Percentiles rank a stretch among this genome's conserved stretches.
These are phyloP conservation scores for Lepiota brunneoincarnata DNA, from an alignment of 768 basidiomycete species.

Conservation along the genomic window DNA sequence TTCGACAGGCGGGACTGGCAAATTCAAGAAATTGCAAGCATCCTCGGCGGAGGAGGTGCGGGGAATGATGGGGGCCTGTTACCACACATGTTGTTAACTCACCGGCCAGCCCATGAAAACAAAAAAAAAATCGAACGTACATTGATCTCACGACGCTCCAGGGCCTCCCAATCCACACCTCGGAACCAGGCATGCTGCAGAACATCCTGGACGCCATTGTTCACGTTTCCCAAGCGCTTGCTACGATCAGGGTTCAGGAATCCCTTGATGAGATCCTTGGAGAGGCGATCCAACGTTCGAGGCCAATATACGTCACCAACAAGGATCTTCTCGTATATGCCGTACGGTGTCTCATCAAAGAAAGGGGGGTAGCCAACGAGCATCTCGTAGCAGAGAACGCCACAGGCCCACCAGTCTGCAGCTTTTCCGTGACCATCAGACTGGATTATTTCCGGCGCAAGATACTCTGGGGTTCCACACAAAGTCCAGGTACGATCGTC, in stretches of 20 bases:
- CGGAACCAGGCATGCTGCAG: slow-evolving; percentile 93
- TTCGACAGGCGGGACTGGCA: slow-evolving; percentile 71
- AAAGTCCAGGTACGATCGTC: slow-evolving; percentile 98
- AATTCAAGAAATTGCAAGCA: slow-evolving; percentile 81
- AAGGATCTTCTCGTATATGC: slow-evolving; percentile 97
- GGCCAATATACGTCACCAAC: slow-evolving; percentile 89
- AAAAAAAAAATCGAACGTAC: slow-evolving; percentile 38
- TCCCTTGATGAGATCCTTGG: slow-evolving; percentile 82
- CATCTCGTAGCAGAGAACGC: slow-evolving; percentile 98
- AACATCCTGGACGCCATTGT: slow-evolving; percentile 88
- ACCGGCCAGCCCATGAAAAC: neutral
- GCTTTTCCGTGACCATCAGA: slow-evolving; percentile 98
- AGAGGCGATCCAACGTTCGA: slow-evolving; percentile 83
- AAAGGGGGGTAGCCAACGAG: slow-evolving; percentile 98
- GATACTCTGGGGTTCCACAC: slow-evolving; percentile 94
- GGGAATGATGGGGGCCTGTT: slow-evolving; percentile 83
- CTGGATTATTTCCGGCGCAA: slow-evolving; percentile 97
- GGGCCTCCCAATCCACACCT: slow-evolving; percentile 89
- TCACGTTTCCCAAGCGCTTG: slow-evolving; percentile 90
- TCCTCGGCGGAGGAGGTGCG: slow-evolving; percentile 78
- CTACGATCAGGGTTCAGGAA: slow-evolving; percentile 91
- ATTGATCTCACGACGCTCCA: slow-evolving; percentile 83
- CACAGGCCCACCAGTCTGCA: slow-evolving; percentile 99
- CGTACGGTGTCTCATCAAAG: slow-evolving; percentile 96
- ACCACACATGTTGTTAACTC: slow-evolving; percentile 12